Conservation (phyloP, 345 rosid genomes). For the Adansonia digitata region DNA sequence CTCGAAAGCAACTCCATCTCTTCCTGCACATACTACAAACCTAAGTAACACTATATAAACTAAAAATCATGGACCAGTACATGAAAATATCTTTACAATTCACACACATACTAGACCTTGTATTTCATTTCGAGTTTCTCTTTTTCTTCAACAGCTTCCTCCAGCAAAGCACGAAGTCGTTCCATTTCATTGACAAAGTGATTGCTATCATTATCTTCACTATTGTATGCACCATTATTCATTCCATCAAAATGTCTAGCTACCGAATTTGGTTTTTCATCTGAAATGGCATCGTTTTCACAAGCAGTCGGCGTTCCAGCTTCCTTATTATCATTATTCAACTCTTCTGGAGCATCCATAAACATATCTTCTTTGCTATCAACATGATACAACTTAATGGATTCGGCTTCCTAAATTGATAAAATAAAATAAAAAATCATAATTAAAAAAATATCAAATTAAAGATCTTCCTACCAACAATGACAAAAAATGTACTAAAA, state of each 20-base stretch:
- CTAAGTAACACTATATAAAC: not conserved
- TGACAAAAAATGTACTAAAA: not conserved
- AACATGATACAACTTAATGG: slow-evolving; percentile 25
- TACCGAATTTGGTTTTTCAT: slow-evolving; percentile 4
- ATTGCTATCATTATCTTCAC: slow-evolving; percentile 1
- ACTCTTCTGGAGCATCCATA: slow-evolving; percentile 78
- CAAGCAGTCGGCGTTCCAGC: slow-evolving; percentile 18
- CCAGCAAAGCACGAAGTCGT: slow-evolving; percentile 21
- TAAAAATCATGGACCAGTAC: not conserved
- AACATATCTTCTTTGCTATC: slow-evolving; percentile 88
- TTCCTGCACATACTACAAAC: slow-evolving; percentile 33
- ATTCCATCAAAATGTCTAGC: slow-evolving; percentile 4
- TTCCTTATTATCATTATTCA: slow-evolving; percentile 47
- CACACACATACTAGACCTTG: slow-evolving; percentile 30
- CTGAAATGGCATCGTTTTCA: slow-evolving; percentile 5
- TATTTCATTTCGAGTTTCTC: slow-evolving; percentile 23
- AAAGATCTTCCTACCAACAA: not conserved
- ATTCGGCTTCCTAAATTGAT: slow-evolving; percentile 18
- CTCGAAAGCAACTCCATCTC: slow-evolving; percentile 39
- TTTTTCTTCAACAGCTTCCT: slow-evolving; percentile 33
- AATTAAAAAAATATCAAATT: not conserved
- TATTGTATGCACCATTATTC: slow-evolving; percentile 16
- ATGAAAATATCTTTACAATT: not conserved
- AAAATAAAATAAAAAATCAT: not conserved
- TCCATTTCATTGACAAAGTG: slow-evolving; percentile 23